phyloP scores from a whole-genome alignment of 106 monocot genomes.

The Allium cepa region DNA sequence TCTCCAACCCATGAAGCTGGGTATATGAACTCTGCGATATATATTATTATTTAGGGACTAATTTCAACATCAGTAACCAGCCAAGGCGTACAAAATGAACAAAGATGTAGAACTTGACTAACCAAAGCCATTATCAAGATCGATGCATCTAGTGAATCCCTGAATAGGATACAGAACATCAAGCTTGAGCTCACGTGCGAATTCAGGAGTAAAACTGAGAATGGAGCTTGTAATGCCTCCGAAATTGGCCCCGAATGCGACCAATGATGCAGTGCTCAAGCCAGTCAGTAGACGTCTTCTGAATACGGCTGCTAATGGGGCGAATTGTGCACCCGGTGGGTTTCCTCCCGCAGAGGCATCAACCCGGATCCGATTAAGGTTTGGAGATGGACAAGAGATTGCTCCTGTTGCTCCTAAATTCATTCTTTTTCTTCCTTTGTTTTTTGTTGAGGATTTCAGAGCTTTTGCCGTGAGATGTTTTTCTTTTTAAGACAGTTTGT shows the following conservation, averaged over 20 bases:
- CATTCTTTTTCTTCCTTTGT: not conserved
- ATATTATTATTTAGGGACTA: too few species aligned
- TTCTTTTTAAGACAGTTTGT: too few species aligned
- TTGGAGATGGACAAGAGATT: not conserved
- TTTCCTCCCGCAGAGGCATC: not conserved
- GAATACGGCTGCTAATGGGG: constrained; percentile 25
- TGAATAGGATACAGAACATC: constrained; percentile 76
- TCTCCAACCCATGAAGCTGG: constrained; percentile 90
- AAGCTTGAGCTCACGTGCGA: constrained; percentile 52
- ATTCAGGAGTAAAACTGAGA: constrained; percentile 47
- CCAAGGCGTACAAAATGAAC: too few species aligned
- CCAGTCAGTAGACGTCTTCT: constrained; percentile 59
- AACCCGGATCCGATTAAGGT: constrained; percentile 1
- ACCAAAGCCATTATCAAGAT: constrained; percentile 65
- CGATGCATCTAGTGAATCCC: constrained; percentile 76
- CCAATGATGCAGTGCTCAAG: constrained; percentile 34
- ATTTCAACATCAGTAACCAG: too few species aligned
- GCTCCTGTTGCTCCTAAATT: not conserved
- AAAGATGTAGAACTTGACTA: not conserved
- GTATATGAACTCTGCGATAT: constrained; percentile 70
- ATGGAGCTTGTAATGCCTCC: constrained; percentile 78
- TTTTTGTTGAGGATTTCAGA: not conserved
- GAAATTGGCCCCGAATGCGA: constrained; percentile 81
- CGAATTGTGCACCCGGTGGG: constrained; percentile 1
- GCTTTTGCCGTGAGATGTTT: too few species aligned